These are phyloP conservation scores for Mortierella sp. DNA, from an alignment of 371 early-diverging fungal species.

Conservation along the genomic window DNA sequence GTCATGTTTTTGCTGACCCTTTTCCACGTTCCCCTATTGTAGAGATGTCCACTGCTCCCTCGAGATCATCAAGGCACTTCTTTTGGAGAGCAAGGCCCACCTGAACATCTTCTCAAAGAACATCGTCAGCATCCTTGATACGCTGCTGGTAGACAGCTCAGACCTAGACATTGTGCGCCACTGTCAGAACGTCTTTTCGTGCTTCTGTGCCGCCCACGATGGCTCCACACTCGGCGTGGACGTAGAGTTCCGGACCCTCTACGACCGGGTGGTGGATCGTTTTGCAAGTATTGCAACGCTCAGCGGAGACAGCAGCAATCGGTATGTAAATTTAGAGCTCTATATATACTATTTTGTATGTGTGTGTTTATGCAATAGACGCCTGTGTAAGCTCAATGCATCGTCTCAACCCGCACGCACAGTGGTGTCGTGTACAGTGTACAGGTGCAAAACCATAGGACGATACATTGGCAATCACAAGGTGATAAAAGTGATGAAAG, in stretches of 20 bases:
- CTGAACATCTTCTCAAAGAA: constrained; percentile 85
- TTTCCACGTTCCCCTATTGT: background rate
- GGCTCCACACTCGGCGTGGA: constrained; percentile 78
- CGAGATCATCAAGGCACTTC: constrained; percentile 78
- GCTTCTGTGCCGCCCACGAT: constrained; percentile 73
- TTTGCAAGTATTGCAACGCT: constrained; percentile 67
- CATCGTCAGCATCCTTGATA: constrained; percentile 67
- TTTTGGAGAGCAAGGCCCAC: constrained; percentile 79
- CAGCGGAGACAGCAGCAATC: constrained; percentile 25
- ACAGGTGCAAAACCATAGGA: too few relatives aligned
- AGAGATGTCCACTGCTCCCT: constrained; percentile 63
- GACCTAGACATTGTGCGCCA: constrained; percentile 51
- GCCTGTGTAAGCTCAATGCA: background rate
- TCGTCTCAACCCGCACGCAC: too few relatives aligned
- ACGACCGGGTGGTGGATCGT: constrained; percentile 65
- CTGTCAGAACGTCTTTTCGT: constrained; percentile 67
- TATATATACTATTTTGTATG: background rate
- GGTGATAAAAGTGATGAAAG: too few relatives aligned
- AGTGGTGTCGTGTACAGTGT: too few relatives aligned
- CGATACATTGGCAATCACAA: too few relatives aligned
- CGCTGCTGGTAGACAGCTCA: constrained; percentile 54
- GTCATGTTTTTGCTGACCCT: background rate
- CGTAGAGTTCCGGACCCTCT: constrained; percentile 70
- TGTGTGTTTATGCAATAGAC: too few relatives aligned
- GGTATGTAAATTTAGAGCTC: constrained; percentile 12